Evolutionary conservation across 805 yeast species (phyloP).

Genomic region (Candida broadrunensis): DNA sequence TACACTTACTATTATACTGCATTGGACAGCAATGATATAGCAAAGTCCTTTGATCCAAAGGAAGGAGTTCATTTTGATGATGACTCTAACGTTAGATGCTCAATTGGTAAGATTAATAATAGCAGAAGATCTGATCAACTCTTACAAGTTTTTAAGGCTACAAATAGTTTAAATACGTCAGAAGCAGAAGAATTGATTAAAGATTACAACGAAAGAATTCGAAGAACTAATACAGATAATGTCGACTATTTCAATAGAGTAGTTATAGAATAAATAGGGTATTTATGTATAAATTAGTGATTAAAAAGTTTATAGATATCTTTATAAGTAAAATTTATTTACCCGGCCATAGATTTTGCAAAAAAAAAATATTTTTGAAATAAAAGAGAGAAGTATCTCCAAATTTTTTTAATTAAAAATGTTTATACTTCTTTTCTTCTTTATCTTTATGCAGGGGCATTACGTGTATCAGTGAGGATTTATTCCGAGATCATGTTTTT

Average conservation of each 20-base stretch:
- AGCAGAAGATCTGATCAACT: conserved; percentile 8
- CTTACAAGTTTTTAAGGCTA: not conserved
- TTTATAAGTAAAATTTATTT: not conserved
- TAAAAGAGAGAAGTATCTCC: not conserved
- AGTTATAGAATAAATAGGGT: no score
- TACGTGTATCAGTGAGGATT: conserved; percentile 99
- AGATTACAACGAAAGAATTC: not conserved
- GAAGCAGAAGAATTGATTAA: not conserved
- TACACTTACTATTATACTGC: conserved; percentile 33
- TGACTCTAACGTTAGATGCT: no score
- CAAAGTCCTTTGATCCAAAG: conserved; percentile 15
- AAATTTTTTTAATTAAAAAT: not conserved
- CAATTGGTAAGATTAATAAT: conserved; percentile 12
- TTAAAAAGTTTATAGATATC: no score
- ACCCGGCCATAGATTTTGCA: not conserved
- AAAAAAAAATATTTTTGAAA: not conserved
- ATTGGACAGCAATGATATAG: conserved; percentile 12
- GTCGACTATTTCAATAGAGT: no score
- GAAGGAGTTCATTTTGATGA: not conserved
- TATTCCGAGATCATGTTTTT: conserved; percentile 99
- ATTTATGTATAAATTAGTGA: no score
- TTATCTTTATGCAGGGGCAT: conserved; percentile 99
- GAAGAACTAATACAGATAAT: no score
- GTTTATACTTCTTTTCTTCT: conserved; percentile 15
- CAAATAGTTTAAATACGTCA: not conserved